These are phyloP conservation scores for Rhazya stricta DNA, from an alignment of 257 asterid genomes.

Conservation along the genomic window DNA sequence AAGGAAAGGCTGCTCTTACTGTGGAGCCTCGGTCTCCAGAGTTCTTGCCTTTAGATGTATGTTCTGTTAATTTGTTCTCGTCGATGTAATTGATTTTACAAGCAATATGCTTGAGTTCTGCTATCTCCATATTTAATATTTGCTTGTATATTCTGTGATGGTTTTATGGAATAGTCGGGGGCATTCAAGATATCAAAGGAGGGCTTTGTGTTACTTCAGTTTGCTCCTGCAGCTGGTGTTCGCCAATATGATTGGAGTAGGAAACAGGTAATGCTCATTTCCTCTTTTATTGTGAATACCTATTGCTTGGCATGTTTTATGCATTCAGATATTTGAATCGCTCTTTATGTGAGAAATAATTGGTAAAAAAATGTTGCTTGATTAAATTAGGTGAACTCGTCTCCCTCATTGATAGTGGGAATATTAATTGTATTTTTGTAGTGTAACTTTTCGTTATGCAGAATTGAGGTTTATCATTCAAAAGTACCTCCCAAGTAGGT, in stretches of 20 bases:
- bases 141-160: slow-evolving; percentile 16
- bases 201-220: slow-evolving; percentile 77
- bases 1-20: slow-evolving; percentile 92
- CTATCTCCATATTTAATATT: slow-evolving; percentile 5
- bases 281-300: background rate
- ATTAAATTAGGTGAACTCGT: background rate
- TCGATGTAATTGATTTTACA: background rate
- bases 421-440: background rate
- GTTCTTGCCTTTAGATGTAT: slow-evolving; percentile 71
- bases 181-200: slow-evolving; percentile 83
- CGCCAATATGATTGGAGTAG: slow-evolving; percentile 96
- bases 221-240: slow-evolving; percentile 84
- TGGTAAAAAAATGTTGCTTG: background rate
- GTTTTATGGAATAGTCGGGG: slow-evolving; percentile 61
- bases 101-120: background rate
- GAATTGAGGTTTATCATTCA: background rate
- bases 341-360: background rate
- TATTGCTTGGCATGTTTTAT: background rate
- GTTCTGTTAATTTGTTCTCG: slow-evolving; percentile 12
- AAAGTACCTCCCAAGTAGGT: background rate
- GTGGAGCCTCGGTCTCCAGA: slow-evolving; percentile 88
- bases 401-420: background rate
- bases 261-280: slow-evolving; percentile 60
- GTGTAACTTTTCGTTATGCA: background rate
- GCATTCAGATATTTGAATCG: background rate